These are phyloP conservation scores for Diplodia seriata DNA, from an alignment of 2,329 filamentous ascomycete genomes.

Conservation along the genomic window DNA sequence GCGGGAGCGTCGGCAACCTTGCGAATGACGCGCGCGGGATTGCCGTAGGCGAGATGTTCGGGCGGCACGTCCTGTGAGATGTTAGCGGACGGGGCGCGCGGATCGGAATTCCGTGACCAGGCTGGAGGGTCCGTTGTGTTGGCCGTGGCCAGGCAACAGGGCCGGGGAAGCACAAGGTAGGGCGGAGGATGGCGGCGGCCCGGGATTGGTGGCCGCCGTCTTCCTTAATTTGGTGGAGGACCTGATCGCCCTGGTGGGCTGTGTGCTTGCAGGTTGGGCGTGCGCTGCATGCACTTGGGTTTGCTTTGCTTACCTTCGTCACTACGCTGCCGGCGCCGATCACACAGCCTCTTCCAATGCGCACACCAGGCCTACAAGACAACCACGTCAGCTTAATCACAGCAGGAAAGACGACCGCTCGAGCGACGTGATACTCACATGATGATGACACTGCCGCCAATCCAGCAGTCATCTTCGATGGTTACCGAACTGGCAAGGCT, in stretches of 20 bases:
- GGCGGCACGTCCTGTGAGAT: slow-evolving; percentile 30
- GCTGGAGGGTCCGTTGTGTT: slow-evolving; percentile 5
- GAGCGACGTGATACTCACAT: slow-evolving; percentile 46
- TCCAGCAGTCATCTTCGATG: slow-evolving; percentile 56
- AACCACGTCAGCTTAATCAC: slow-evolving; percentile 19
- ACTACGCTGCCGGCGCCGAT: slow-evolving; percentile 85
- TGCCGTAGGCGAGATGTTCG: slow-evolving; percentile 28
- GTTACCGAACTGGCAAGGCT: slow-evolving; percentile 52
- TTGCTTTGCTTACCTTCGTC: slow-evolving; percentile 61
- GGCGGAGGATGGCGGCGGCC: background rate
- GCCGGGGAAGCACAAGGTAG: background rate
- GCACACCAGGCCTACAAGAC: slow-evolving; percentile 67
- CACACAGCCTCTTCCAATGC: slow-evolving; percentile 74
- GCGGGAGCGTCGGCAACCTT: background rate
- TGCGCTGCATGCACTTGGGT: slow-evolving; percentile 2
- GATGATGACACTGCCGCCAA: slow-evolving; percentile 61
- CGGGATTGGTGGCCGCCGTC: slow-evolving; percentile 11
- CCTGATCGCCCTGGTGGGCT: slow-evolving; percentile 7
- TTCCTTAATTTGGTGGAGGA: slow-evolving; percentile 9
- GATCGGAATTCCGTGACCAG: slow-evolving; percentile 27
- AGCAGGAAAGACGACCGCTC: background rate
- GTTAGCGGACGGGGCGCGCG: slow-evolving; percentile 27
- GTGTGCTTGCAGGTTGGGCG: slow-evolving; percentile 16
- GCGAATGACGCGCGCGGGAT: slow-evolving; percentile 30
- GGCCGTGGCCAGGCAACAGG: background rate